phyloP scores from a whole-genome alignment of 352 stramenopile genomes.

The Phytophthora cryptogea region DNA sequence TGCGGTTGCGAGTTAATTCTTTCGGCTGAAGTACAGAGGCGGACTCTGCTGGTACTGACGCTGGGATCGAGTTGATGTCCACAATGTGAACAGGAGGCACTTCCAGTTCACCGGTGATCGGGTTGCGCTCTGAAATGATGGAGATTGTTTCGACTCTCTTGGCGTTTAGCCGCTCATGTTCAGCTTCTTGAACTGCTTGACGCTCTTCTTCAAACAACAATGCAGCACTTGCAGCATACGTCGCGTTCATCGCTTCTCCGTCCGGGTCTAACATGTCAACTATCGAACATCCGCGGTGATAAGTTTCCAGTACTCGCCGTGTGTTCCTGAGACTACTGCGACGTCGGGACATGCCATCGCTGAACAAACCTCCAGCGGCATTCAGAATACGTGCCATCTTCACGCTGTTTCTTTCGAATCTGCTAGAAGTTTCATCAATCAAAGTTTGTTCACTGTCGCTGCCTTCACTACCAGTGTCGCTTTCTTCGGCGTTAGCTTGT shows the following conservation, averaged over 20 bases:
- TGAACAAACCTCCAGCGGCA: slow-evolving; percentile 3
- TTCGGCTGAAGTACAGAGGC: neutral
- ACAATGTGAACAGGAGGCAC: slow-evolving; percentile 44
- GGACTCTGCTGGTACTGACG: neutral
- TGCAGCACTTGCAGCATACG: slow-evolving; percentile 45
- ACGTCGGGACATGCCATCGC: slow-evolving; percentile 20
- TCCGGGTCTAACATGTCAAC: slow-evolving; percentile 39
- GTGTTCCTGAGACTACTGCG: slow-evolving; percentile 52
- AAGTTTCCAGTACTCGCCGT: slow-evolving; percentile 47
- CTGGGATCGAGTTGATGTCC: slow-evolving; percentile 12
- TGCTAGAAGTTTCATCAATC: neutral
- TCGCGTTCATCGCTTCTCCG: slow-evolving; percentile 46
- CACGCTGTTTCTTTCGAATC: neutral
- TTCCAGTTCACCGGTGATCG: slow-evolving; percentile 45
- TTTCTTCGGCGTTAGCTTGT: slow-evolving; percentile 1
- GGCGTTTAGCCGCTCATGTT: slow-evolving; percentile 7
- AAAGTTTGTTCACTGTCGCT: neutral
- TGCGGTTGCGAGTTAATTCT: slow-evolving; percentile 28
- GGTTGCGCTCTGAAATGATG: slow-evolving; percentile 40
- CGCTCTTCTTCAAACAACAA: slow-evolving; percentile 66
- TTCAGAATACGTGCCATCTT: neutral
- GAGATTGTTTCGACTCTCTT: slow-evolving; percentile 12
- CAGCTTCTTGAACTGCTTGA: slow-evolving; percentile 14
- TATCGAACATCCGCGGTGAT: slow-evolving; percentile 38
- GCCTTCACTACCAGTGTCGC: neutral